Percentiles rank a stretch among this genome's conserved stretches.
phyloP scores from a whole-genome alignment of 1,139 yeast genomes.

The Taphrina betulina region DNA sequence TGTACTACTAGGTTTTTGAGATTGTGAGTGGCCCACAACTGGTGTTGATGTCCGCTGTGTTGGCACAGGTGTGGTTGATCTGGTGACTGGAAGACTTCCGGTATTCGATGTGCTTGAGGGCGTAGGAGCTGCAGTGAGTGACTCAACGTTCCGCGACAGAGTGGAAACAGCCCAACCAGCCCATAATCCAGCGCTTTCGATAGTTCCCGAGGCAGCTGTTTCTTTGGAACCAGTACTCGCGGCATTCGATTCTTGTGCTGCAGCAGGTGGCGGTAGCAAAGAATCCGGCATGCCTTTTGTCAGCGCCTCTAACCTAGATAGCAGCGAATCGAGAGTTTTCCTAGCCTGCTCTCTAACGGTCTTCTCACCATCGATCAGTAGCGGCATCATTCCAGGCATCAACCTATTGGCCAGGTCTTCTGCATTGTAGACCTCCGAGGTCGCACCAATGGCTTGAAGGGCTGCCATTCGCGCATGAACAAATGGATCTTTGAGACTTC shows the following conservation, averaged over 20 bases:
- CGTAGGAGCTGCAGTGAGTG: background rate
- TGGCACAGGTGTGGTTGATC: slow-evolving; percentile 3
- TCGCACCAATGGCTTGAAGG: slow-evolving; percentile 65
- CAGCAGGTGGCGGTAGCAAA: background rate
- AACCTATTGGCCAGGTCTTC: slow-evolving; percentile 77
- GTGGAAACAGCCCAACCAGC: slow-evolving; percentile 32
- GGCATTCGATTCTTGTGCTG: background rate
- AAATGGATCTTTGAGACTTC: slow-evolving; percentile 78
- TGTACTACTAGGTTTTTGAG: slow-evolving; percentile 1
- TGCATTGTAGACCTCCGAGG: slow-evolving; percentile 66
- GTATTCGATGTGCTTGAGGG: background rate
- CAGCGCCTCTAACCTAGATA: slow-evolving; percentile 6
- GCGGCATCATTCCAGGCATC: slow-evolving; percentile 82
- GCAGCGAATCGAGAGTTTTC: slow-evolving; percentile 4
- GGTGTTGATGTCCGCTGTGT: background rate
- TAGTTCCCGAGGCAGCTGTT: slow-evolving; percentile 2
- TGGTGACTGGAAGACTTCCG: slow-evolving; percentile 14
- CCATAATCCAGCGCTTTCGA: slow-evolving; percentile 29
- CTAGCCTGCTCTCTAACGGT: slow-evolving; percentile 17
- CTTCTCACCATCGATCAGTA: slow-evolving; percentile 59
- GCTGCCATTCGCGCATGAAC: slow-evolving; percentile 77
- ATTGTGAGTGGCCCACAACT: background rate
- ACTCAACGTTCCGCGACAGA: slow-evolving; percentile 21
- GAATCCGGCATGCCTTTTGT: slow-evolving; percentile 26
- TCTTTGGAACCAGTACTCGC: background rate